These are phyloP conservation scores for Dactylis glomerata DNA, from an alignment of 176 grass and related monocot species.

Conservation along the genomic window DNA sequence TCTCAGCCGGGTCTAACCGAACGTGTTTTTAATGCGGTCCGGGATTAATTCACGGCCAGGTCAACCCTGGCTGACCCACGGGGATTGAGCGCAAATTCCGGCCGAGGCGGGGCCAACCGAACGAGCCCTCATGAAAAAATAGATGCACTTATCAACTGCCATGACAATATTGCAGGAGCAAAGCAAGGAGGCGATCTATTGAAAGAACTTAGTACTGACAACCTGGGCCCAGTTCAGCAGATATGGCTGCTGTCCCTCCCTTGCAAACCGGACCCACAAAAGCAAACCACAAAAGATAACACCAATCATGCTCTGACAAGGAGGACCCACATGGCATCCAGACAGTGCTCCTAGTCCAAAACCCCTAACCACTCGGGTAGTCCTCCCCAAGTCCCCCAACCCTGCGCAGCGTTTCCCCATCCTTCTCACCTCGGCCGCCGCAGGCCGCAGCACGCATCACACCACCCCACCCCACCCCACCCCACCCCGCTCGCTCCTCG, in stretches of 20 bases:
- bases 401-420: conserved; percentile 31
- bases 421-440: conserved; percentile 15
- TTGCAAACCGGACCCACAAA: background rate
- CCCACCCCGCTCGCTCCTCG: background rate
- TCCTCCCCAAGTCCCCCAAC: conserved; percentile 30
- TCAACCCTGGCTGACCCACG: too few species aligned
- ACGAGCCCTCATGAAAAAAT: too few species aligned
- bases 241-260: background rate
- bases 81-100: too few species aligned
- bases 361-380: conserved; percentile 14
- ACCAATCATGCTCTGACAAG: background rate
- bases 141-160: too few species aligned
- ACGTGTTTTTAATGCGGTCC: too few species aligned
- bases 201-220: too few species aligned
- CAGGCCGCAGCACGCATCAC: conserved; percentile 7
- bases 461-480: conserved; percentile 8
- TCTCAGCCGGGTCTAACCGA: too few species aligned
- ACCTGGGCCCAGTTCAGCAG: background rate
- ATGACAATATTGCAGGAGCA: too few species aligned
- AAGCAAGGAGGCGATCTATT: too few species aligned
- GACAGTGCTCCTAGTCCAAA: background rate
- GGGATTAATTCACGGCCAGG: too few species aligned
- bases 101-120: too few species aligned
- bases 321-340: background rate
- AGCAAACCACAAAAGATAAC: background rate